Conservation (phyloP, 768 basidiomycete genomes). For the Strobilomyces confusus region DNA sequence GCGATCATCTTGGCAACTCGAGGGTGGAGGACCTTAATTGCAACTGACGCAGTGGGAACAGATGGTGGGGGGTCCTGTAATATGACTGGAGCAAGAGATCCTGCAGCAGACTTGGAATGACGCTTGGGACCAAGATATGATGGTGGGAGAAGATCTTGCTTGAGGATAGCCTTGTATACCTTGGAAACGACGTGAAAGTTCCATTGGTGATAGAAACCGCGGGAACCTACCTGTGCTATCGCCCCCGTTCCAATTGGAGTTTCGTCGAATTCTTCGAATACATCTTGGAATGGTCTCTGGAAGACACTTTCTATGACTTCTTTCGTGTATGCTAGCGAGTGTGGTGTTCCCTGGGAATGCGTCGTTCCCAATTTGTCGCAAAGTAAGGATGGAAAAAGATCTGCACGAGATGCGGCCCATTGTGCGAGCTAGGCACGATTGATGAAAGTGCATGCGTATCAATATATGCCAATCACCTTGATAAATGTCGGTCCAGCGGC, state of each 20-base stretch:
- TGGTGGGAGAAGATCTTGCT: slow-evolving; percentile 78
- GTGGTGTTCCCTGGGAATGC: slow-evolving; percentile 84
- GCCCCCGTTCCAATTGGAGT: slow-evolving; percentile 94
- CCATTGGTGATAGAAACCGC: slow-evolving; percentile 2
- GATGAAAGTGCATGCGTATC: slow-evolving; percentile 7
- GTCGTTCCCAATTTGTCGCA: slow-evolving; percentile 82
- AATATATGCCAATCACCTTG: slow-evolving; percentile 56
- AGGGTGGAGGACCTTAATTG: slow-evolving; percentile 95
- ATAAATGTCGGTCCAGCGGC: slow-evolving; percentile 95
- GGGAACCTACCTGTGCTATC: slow-evolving; percentile 71
- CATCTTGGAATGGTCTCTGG: slow-evolving; percentile 74
- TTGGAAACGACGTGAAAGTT: slow-evolving; percentile 22
- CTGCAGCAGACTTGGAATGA: slow-evolving; percentile 41
- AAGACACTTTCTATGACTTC: slow-evolving; percentile 81
- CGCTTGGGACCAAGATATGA: slow-evolving; percentile 79
- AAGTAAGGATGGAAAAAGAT: slow-evolving; percentile 84
- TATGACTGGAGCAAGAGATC: slow-evolving; percentile 50
- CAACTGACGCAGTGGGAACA: slow-evolving; percentile 82
- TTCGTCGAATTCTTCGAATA: slow-evolving; percentile 87
- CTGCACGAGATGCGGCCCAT: slow-evolving; percentile 96
- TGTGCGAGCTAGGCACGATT: slow-evolving; percentile 69
- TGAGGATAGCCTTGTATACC: slow-evolving; percentile 89
- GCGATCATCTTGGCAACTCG: slow-evolving; percentile 74
- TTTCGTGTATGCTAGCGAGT: slow-evolving; percentile 77
- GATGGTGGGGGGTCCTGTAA: slow-evolving; percentile 56